Evolutionary conservation across 352 stramenopile species (phyloP).

Genomic region (Pythium pyrilobum): DNA sequence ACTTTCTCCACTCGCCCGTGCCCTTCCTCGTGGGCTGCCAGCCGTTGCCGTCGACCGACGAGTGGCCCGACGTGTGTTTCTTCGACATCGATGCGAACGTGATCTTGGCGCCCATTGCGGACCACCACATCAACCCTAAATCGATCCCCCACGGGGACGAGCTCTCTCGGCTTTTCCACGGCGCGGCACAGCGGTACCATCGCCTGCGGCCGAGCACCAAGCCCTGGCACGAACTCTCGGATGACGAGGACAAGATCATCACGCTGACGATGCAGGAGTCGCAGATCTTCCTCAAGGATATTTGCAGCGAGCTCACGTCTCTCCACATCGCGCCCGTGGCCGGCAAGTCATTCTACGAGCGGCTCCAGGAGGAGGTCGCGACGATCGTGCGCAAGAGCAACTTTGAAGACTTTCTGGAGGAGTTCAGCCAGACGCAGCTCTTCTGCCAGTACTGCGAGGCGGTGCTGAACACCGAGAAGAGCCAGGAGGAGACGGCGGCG

Average conservation of each 20-base stretch:
- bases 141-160: conserved; percentile 60
- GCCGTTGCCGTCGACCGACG: conserved; percentile 44
- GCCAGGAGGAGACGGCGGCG: not conserved
- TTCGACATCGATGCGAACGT: conserved; percentile 67
- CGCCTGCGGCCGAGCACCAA: conserved; percentile 36
- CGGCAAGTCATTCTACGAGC: conserved; percentile 55
- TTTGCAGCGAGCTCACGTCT: conserved; percentile 68
- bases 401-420: conserved; percentile 67
- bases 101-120: conserved; percentile 39
- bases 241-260: conserved; percentile 75
- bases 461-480: conserved; percentile 33
- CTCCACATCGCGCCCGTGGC: conserved; percentile 33
- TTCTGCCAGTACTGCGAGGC: conserved; percentile 87
- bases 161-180: conserved; percentile 52
- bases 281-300: conserved; percentile 59
- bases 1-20: conserved; percentile 82
- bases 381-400: conserved; percentile 64
- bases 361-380: conserved; percentile 67
- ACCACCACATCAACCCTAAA: conserved; percentile 34
- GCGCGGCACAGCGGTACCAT: conserved; percentile 41
- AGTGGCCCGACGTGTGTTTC: conserved; percentile 83
- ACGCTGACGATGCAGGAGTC: conserved; percentile 66
- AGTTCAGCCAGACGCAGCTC: conserved; percentile 83
- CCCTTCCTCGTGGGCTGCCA: conserved; percentile 76
- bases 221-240: conserved; percentile 75